These are phyloP conservation scores for Zalaria obscura DNA, from an alignment of 2,329 filamentous ascomycete genomes.

Conservation along the genomic window DNA sequence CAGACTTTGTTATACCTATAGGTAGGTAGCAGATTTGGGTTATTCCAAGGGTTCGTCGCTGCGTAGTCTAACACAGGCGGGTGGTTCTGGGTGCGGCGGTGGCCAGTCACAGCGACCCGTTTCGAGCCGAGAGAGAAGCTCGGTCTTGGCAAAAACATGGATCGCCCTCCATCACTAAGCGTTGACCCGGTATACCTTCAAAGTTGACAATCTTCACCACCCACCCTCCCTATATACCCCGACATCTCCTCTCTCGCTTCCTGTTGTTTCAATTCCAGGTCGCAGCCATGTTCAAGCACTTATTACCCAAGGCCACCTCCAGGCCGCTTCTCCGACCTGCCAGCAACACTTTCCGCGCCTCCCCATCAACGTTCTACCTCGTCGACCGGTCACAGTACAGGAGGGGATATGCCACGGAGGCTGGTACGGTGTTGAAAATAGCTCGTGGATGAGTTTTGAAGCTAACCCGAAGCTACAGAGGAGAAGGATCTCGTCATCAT, in stretches of 20 bases:
- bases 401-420: conserved; percentile 42
- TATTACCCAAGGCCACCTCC: conserved; percentile 7
- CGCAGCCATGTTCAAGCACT: conserved; percentile 9
- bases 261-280: background rate
- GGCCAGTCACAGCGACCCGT: no score
- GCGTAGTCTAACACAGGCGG: no score
- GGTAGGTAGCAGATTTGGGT: no score
- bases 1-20: no score
- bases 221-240: background rate
- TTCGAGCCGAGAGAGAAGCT: background rate
- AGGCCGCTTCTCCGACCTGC: conserved; percentile 8
- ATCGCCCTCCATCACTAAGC: no score
- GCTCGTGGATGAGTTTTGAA: conserved; percentile 4
- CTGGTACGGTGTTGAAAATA: conserved; percentile 24
- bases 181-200: no score
- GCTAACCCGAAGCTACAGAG: conserved; percentile 35
- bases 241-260: background rate
- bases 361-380: conserved; percentile 28
- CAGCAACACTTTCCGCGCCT: conserved; percentile 10
- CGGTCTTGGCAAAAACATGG: background rate
- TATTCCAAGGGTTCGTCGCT: no score
- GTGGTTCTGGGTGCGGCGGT: no score
- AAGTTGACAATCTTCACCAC: background rate
- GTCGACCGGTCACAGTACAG: conserved; percentile 37
- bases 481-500: conserved; percentile 97